Conservation (phyloP, 192 early-diverging fungal species). For the Podila horticola region DNA sequence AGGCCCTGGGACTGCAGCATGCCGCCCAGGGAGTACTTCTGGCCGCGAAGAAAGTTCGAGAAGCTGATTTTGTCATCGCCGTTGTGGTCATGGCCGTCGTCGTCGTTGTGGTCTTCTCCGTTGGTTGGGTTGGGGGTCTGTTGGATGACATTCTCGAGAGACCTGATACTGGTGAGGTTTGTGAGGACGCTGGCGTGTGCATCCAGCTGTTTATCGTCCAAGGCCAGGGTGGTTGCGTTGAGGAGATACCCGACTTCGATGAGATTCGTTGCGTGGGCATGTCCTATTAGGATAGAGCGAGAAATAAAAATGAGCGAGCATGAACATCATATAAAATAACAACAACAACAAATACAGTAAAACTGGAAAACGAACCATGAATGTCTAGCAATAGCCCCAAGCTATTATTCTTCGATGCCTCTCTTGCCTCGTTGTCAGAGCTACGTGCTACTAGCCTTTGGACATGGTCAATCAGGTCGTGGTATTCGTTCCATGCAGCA, state of each 20-base stretch:
- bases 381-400: conserved; percentile 42
- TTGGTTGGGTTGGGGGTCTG: background rate
- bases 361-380: conserved; percentile 18
- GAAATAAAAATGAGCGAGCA: background rate
- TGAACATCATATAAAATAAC: background rate
- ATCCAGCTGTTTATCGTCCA: conserved; percentile 19
- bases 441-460: conserved; percentile 14
- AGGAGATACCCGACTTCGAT: conserved; percentile 45
- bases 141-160: conserved; percentile 4
- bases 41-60: conserved; percentile 15
- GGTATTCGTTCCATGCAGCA: conserved; percentile 44
- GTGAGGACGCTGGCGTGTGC: background rate
- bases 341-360: background rate
- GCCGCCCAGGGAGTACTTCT: conserved; percentile 31
- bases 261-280: conserved; percentile 30
- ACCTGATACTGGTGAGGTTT: conserved; percentile 20
- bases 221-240: conserved; percentile 4
- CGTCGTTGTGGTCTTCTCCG: background rate
- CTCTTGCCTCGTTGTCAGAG: background rate
- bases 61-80: background rate
- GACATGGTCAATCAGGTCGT: conserved; percentile 43
- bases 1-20: conserved; percentile 32
- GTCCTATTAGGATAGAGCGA: conserved; percentile 4
- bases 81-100: background rate
- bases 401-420: background rate